These are phyloP conservation scores for Polytolypa hystricis DNA, from an alignment of 2,329 filamentous ascomycete genomes.

Conservation along the genomic window DNA sequence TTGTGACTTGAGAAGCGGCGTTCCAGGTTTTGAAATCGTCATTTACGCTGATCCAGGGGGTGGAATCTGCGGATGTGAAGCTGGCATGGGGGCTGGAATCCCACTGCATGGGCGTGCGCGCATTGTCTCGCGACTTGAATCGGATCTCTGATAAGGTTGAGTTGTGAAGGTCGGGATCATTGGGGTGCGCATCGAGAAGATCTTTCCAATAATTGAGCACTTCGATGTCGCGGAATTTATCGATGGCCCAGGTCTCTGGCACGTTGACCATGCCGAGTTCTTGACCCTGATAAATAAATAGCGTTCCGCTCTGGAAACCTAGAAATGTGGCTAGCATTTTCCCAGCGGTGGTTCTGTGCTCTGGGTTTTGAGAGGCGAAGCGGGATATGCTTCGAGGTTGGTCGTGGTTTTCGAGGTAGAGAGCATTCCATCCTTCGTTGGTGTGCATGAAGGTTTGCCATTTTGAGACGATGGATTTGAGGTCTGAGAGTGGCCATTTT, in stretches of 20 bases:
- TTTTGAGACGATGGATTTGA: constrained; percentile 44
- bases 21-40: constrained; percentile 54
- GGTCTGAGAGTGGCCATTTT: constrained; percentile 39
- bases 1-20: constrained; percentile 36
- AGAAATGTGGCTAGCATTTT: constrained; percentile 52
- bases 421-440: constrained; percentile 52
- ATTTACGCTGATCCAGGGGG: constrained; percentile 62
- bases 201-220: constrained; percentile 46
- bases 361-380: constrained; percentile 41
- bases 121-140: constrained; percentile 50
- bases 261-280: constrained; percentile 58
- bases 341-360: constrained; percentile 39
- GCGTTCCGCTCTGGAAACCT: constrained; percentile 48
- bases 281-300: constrained; percentile 60
- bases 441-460: constrained; percentile 51
- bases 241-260: constrained; percentile 48
- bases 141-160: constrained; percentile 26
- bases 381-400: constrained; percentile 50
- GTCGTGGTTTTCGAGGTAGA: constrained; percentile 58
- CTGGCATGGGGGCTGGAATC: constrained; percentile 48
- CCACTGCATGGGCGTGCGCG: constrained; percentile 64
- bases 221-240: constrained; percentile 59
- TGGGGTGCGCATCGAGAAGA: constrained; percentile 21
- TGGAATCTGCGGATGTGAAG: constrained; percentile 45
- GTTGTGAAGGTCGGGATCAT: constrained; percentile 19